Evolutionary conservation across 2,329 filamentous ascomycete genomes (phyloP), one percentile per base, ranked within the genome.

Genomic region (Hymenoscyphus repandus): DNA sequence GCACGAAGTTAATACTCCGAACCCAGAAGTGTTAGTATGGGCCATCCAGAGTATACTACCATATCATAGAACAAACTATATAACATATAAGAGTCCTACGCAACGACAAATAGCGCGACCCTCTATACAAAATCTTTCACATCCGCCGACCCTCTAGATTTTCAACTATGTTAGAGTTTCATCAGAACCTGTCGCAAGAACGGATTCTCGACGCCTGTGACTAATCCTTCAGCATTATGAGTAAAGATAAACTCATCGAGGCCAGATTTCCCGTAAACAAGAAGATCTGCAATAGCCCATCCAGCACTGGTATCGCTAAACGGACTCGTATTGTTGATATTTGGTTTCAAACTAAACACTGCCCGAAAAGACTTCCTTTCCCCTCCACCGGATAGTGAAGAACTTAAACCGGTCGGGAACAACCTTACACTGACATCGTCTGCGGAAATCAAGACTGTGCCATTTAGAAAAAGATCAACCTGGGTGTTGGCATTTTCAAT

Each of bases 101-200:
- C n/a, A n/a, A n/a, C n/a, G n/a, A n/a, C n/a, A n/a, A n/a, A n/a
- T n/a, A n/a, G n/a, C n/a, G n/a, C n/a, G n/a, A n/a, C n/a, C n/a
- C n/a, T n/a, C n/a, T n/a, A n/a, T n/a, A n/a, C n/a, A n/a, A n/a
- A n/a, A n/a, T n/a, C n/a, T n/a, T n/a, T n/a, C n/a, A n/a, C n/a
- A n/a, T n/a, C n/a, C n/a, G n/a, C 22, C 22, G 7, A 27, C 22
- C 53, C 22, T 27, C 22, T 27, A 4, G 22, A 4, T 27, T 7
- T 27, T 27, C 22, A 27, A 27, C 22, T 27, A 27, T 27, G 7
- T 27, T 27, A 27, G 22, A 69, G 3, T 34, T 51, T 37, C 5
- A 37, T 9, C 10, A 37, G 34, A 13, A 13, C 15, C 10, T 37
- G 34, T 37, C 15, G 34, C 15, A 37, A 37, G 15, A 37, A 17